phyloP scores from a whole-genome alignment of 441 rosid species.

The Erodium texanum region DNA sequence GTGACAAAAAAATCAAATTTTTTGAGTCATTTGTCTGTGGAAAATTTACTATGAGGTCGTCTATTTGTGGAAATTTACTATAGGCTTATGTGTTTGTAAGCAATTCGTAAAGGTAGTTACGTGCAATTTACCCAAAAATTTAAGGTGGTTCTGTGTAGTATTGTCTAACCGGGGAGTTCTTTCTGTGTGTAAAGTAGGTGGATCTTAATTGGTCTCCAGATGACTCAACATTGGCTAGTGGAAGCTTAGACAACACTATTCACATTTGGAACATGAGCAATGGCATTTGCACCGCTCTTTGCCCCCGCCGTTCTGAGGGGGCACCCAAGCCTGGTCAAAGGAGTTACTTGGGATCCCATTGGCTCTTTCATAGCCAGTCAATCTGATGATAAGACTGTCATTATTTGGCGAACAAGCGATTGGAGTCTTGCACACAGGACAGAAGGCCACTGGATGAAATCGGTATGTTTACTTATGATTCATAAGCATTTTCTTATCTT shows the following conservation, averaged over 20 bases:
- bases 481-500: neutral
- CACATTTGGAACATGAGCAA: conserved; percentile 91
- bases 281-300: conserved; percentile 92
- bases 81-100: too few species aligned
- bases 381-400: conserved; percentile 95
- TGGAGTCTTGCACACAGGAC: conserved; percentile 96
- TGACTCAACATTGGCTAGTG: conserved; percentile 88
- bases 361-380: conserved; percentile 97
- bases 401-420: conserved; percentile 95
- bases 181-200: conserved; percentile 85
- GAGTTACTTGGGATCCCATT: conserved; percentile 97
- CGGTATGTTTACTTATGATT: conserved; percentile 40
- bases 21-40: too few species aligned
- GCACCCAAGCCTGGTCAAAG: conserved; percentile 92
- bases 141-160: conserved; percentile 6
- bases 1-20: too few species aligned
- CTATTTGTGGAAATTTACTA: too few species aligned
- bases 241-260: conserved; percentile 92
- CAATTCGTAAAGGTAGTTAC: too few species aligned
- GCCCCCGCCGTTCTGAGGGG: conserved; percentile 94
- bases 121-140: too few species aligned
- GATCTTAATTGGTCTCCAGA: conserved; percentile 99
- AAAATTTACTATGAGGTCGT: too few species aligned
- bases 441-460: conserved; percentile 97
- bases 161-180: conserved; percentile 37